Base-by-base conservation (phyloP, 805 yeast species). In the Sugiyamaella mastotermitis region DNA sequence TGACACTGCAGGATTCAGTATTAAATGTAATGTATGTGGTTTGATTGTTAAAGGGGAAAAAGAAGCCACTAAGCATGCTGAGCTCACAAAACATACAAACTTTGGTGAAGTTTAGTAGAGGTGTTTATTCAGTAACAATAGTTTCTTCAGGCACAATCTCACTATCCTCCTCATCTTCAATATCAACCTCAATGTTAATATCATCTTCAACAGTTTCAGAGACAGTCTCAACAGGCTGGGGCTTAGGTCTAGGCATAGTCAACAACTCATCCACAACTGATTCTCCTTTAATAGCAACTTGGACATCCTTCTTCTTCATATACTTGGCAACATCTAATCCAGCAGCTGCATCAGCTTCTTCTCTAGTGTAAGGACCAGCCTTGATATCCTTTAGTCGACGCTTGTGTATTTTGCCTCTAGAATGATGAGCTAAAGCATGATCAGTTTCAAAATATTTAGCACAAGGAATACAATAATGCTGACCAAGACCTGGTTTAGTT, bases 401-500 rank as follows among this genome's bases (percentile, higher is more conserved):
- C 60, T 83, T 88, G 62, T 92, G 99, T 5, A 78, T 72, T 55
- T 87, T 88, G 3, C 82, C 70, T 50, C 76, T 75, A 46, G 72
- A 63, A 64, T 92, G 99, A 10, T 79, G 69, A 43, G 75, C 76
- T 39, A 84, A 68, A 5, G 94, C 82, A 22, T 62, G 58, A 31
- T 82, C 86, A 41, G 80, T 78, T 57, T 88, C 96, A 55, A 78
- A 86, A 61, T 92, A 86, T 57, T 81, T 83, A 34, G 94, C 94
- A 69, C 99, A 92, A 47, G 87, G 95, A 38, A 92, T 71, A 62
- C 97, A 92, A 61, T 85, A 92, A 61, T 76, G 81, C 62, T 92
- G 97, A 11, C 96, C 99, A 48, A 92, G 65, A 1, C 99, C 99
- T 1, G 97, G 88, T 56, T 81, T 80, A 31, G 78, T 76, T 63